Base-by-base conservation (phyloP, 108 stramenopile genomes). In the Pseudonitzschia delicatissima region DNA sequence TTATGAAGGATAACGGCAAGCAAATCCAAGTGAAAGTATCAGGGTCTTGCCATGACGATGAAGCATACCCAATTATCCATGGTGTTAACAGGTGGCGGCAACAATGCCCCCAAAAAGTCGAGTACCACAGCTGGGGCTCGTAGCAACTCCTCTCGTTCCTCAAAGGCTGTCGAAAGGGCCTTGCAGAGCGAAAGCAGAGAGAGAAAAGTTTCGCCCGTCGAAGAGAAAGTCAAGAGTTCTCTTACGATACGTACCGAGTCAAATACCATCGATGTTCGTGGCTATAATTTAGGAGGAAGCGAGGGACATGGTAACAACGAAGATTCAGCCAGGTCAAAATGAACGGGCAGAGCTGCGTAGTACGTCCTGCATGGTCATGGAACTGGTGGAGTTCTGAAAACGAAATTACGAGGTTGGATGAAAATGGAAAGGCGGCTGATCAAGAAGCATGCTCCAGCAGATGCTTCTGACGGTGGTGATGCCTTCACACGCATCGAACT, bases 221-320 rank as follows among this genome's bases (percentile, higher is more conserved):
- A 49, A 49, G 63, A 36, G 26, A 33, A 74, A 28, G 57, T 25
- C 25, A 20, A 39, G 7, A 25, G 29, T 23, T 73, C 53, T 33
- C 42, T 69, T 11, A 53, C 73, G 15, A 88, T 94, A 57, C 85
- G 89, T 31, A 88, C 79, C 15, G 76, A 83, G 20, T 72, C 79
- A 25, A 96, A 96, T 76, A 95, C 96, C 20, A 79, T 95, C 34
- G 91, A 96, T 51, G 83, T 90, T 35, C 86, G 91, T 8, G 96
- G 92, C 17, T 79, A 64, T 66, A 86, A 78, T 57, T 78, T 94
- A n/a, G 64, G 88, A 91, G 48, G 93, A 95, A 66, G 87, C 90
- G 28, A 79, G 78, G 59, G 68, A 76, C 40, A 77, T 84, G 47
- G 62, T 72, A 61, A 66, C 71, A 23, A 73, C 74, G 57, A 84